phyloP scores from a whole-genome alignment of 2,329 filamentous ascomycete genomes.

The Huntiella bhutanensis region DNA sequence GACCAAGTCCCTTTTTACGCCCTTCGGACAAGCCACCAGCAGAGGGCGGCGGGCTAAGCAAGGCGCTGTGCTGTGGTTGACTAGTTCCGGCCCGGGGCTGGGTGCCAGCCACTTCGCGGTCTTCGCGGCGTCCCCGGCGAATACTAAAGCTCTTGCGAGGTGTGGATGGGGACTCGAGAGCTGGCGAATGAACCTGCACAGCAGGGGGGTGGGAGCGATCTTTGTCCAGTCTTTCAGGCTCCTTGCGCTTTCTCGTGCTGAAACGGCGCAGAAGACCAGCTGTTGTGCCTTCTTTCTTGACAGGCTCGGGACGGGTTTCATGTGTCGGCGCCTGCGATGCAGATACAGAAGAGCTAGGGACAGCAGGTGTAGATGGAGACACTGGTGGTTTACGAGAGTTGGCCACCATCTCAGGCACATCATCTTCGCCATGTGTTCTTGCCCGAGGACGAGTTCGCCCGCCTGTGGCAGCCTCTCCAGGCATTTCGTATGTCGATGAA shows the following conservation, averaged over 20 bases:
- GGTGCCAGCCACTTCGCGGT: constrained; percentile 28
- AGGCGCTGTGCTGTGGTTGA: constrained; percentile 57
- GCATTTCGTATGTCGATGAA: constrained; percentile 64
- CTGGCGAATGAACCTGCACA: constrained; percentile 61
- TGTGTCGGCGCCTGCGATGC: constrained; percentile 21
- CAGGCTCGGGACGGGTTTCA: constrained; percentile 38
- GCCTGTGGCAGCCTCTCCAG: constrained; percentile 71
- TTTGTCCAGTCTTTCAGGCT: constrained; percentile 41
- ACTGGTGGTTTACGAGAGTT: constrained; percentile 7
- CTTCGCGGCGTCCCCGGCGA: constrained; percentile 35
- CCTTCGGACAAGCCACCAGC: constrained; percentile 36
- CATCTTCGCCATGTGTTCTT: constrained; percentile 86
- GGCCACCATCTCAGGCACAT: constrained; percentile 48
- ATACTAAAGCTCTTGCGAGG: constrained; percentile 84
- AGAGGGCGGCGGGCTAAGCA: constrained; percentile 54
- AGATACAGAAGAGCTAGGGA: constrained; percentile 16
- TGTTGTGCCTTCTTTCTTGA: constrained; percentile 75
- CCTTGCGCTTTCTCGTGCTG: constrained; percentile 65
- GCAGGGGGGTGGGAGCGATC: constrained; percentile 51
- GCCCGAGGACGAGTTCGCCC: constrained; percentile 69
- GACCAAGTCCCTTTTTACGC: constrained; percentile 51
- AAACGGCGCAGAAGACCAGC: constrained; percentile 72
- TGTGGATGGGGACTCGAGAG: constrained; percentile 36
- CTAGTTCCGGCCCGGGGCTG: constrained; percentile 36
- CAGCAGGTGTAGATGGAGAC: constrained; percentile 19